A percentile compares a stretch with the other conserved stretches of the same genome.
Evolutionary conservation across 2,329 filamentous ascomycete genomes (phyloP).

Genomic region (Dothideomycetidae sp.): DNA sequence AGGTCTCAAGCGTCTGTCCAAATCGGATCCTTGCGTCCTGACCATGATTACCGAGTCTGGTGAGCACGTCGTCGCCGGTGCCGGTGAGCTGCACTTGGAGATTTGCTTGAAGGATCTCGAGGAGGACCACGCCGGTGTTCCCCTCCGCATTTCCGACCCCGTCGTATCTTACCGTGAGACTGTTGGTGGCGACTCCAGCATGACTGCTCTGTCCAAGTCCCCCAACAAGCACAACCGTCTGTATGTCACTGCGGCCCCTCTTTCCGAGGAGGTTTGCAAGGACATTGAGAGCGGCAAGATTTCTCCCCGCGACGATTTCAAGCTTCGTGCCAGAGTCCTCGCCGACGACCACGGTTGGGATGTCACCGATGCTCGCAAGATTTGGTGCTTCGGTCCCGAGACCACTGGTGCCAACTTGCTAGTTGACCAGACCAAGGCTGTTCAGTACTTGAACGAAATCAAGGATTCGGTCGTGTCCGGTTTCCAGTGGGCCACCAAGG

Average conservation of each 20-base stretch:
- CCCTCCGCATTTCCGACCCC: conserved; percentile 93
- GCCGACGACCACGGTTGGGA: conserved; percentile 98
- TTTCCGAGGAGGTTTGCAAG: conserved; percentile 79
- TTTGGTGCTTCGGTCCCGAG: conserved; percentile 99
- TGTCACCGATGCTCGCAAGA: conserved; percentile 99
- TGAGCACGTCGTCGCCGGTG: conserved; percentile 98
- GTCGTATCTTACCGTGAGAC: conserved; percentile 99
- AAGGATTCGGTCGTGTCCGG: conserved; percentile 99
- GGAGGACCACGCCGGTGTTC: conserved; percentile 97
- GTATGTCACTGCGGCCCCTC: conserved; percentile 83
- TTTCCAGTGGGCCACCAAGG: conserved; percentile 99
- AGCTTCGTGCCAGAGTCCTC: conserved; percentile 87
- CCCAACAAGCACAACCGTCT: conserved; percentile 99
- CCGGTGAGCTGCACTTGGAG: conserved; percentile 97
- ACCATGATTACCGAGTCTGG: conserved; percentile 79
- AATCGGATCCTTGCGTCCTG: conserved; percentile 97
- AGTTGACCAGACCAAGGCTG: conserved; percentile 99
- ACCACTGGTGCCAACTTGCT: conserved; percentile 96
- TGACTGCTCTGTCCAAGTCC: conserved; percentile 96
- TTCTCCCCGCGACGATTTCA: conserved; percentile 93
- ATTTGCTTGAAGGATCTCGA: conserved; percentile 99
- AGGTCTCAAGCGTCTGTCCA: conserved; percentile 99
- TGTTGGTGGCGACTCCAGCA: conserved; percentile 69
- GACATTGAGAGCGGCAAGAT: conserved; percentile 91
- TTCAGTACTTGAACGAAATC: conserved; percentile 99